Conservation (phyloP, 2,329 filamentous ascomycete species). For the Trichophyton benhamiae region DNA sequence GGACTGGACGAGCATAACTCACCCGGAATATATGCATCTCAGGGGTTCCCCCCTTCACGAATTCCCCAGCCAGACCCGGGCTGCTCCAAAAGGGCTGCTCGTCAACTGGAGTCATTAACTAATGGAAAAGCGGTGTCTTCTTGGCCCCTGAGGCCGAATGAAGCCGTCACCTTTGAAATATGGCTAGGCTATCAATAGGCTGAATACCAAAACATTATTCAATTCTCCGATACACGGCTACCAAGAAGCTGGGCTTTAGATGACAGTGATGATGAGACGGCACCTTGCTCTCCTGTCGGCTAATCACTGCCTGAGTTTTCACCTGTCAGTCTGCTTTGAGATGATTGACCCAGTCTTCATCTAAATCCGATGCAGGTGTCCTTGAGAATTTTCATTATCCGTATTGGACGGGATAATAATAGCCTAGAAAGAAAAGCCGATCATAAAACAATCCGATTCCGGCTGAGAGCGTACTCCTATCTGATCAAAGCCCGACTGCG, state of each 20-base stretch:
- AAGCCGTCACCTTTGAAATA: neutral
- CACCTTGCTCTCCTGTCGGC: neutral
- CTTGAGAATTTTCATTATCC: neutral
- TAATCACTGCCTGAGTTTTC: neutral
- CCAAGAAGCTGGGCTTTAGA: neutral
- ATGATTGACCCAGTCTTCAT: neutral
- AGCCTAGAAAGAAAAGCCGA: neutral
- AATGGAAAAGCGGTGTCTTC: neutral
- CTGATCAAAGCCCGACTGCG: too few relatives aligned
- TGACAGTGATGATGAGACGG: neutral
- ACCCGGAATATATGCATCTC: neutral
- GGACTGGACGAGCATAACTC: neutral
- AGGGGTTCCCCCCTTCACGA: too few relatives aligned
- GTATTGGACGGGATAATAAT: neutral
- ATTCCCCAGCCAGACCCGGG: neutral
- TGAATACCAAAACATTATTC: neutral
- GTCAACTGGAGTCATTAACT: neutral
- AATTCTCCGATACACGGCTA: neutral
- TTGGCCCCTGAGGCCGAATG: neutral
- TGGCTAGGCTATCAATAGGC: neutral
- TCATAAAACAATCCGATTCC: too few relatives aligned
- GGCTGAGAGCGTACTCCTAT: too few relatives aligned
- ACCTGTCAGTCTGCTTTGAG: neutral
- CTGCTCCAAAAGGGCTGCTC: neutral
- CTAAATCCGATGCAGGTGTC: neutral